A percentile compares a stretch with the other conserved stretches of the same genome.
These are phyloP conservation scores for Entomortierella beljakovae DNA, from an alignment of 192 early-diverging fungal genomes.

Conservation along the genomic window DNA sequence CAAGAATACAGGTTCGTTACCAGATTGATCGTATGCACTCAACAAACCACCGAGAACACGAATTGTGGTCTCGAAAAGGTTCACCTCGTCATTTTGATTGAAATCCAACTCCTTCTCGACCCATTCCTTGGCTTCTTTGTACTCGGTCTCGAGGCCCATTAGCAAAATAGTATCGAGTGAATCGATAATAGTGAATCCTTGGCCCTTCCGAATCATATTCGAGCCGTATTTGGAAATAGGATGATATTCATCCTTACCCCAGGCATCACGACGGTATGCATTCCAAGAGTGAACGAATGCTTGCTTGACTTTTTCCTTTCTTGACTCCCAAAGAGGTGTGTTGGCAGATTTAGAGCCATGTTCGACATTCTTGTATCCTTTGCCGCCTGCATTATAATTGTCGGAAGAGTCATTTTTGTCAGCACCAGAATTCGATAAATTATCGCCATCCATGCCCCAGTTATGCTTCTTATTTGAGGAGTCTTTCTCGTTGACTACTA, in stretches of 20 bases:
- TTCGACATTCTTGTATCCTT: background rate
- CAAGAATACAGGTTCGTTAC: slow-evolving; percentile 66
- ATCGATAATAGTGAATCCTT: slow-evolving; percentile 87
- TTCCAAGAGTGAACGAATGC: slow-evolving; percentile 85
- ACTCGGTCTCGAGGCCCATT: slow-evolving; percentile 84
- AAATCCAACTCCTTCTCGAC: slow-evolving; percentile 72
- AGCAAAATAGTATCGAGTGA: slow-evolving; percentile 86
- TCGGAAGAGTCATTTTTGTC: slow-evolving; percentile 4
- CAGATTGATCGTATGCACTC: slow-evolving; percentile 74
- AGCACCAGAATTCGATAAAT: background rate
- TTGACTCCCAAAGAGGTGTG: slow-evolving; percentile 57
- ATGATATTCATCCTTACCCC: slow-evolving; percentile 86
- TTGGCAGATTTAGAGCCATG: background rate
- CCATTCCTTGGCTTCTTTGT: slow-evolving; percentile 73
- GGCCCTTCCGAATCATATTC: slow-evolving; percentile 72
- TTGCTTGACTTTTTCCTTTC: slow-evolving; percentile 69
- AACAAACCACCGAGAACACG: slow-evolving; percentile 82
- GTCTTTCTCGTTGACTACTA: background rate
- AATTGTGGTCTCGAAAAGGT: slow-evolving; percentile 82
- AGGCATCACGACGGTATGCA: slow-evolving; percentile 80
- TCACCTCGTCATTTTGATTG: slow-evolving; percentile 73
- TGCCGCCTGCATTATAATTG: background rate
- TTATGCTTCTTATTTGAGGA: background rate
- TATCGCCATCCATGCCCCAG: background rate
- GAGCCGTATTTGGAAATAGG: slow-evolving; percentile 76